Evolutionary conservation across 2,329 filamentous ascomycete species (phyloP).

Genomic region (Neocucurbitaria cava): DNA sequence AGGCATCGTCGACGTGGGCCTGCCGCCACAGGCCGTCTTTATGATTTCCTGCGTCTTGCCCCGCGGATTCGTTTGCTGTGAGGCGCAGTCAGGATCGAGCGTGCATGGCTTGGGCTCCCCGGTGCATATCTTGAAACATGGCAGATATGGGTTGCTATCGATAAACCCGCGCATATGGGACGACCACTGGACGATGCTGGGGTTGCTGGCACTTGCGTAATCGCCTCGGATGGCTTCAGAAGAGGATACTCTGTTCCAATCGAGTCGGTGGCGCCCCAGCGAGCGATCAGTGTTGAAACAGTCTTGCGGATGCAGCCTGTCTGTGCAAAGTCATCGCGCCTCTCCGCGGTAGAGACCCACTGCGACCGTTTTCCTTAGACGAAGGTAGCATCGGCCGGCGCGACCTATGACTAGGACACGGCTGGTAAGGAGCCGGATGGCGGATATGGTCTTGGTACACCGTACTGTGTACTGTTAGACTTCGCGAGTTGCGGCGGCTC

Average conservation of each 20-base stretch:
- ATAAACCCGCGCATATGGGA: slow-evolving; percentile 37
- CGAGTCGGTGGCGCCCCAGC: slow-evolving; percentile 17
- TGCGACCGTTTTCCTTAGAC: slow-evolving; percentile 22
- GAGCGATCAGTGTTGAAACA: slow-evolving; percentile 37
- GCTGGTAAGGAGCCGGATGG: slow-evolving; percentile 9
- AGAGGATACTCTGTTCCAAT: slow-evolving; percentile 37
- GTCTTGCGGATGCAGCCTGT: slow-evolving; percentile 19
- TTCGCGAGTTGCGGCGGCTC: slow-evolving; percentile 23
- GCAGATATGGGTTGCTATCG: slow-evolving; percentile 40
- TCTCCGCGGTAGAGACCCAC: slow-evolving; percentile 8
- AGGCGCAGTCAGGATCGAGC: slow-evolving; percentile 39
- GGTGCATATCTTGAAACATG: slow-evolving; percentile 44
- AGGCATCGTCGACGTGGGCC: slow-evolving; percentile 18
- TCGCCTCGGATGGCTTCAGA: slow-evolving; percentile 30
- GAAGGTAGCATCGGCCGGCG: slow-evolving; percentile 26
- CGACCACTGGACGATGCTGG: slow-evolving; percentile 34
- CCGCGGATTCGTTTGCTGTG: slow-evolving; percentile 30
- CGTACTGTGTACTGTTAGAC: slow-evolving; percentile 11
- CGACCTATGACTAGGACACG: slow-evolving; percentile 18
- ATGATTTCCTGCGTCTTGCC: slow-evolving; percentile 25
- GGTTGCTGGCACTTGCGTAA: slow-evolving; percentile 31
- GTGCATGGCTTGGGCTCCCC: slow-evolving; percentile 30
- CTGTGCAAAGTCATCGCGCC: too few species aligned
- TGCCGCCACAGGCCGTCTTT: slow-evolving; percentile 37
- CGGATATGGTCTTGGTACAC: too few species aligned